Evolutionary conservation across 2,329 filamentous ascomycete genomes (phyloP).

Genomic region (Colletotrichum sp.): DNA sequence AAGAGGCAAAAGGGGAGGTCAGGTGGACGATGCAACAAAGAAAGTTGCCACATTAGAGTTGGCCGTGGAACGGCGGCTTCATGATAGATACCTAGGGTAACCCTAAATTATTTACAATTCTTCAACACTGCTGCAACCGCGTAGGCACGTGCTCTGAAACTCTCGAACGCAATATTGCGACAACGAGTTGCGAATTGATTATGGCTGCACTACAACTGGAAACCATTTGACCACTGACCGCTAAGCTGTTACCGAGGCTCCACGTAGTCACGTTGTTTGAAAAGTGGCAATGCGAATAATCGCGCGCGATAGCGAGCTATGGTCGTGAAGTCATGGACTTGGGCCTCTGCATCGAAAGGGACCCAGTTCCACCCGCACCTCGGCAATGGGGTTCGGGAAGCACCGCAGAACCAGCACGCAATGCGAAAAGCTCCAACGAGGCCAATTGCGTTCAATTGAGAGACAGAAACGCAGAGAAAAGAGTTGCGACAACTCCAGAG

Average conservation of each 20-base stretch:
- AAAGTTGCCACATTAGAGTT: not conserved
- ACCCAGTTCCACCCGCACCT: slow-evolving; percentile 12
- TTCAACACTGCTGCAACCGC: not conserved
- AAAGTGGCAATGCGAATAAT: not conserved
- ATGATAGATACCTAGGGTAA: slow-evolving; percentile 8
- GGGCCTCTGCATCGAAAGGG: not conserved
- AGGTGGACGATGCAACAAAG: not conserved
- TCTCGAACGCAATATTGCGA: not conserved
- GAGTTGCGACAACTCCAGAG: not conserved
- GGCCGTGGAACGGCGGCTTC: not conserved
- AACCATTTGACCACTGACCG: not conserved
- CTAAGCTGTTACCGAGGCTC: not conserved
- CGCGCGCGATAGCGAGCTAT: not conserved
- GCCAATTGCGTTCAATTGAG: not conserved
- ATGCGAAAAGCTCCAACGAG: not conserved
- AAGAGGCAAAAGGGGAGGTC: not conserved
- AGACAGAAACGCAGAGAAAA: not conserved
- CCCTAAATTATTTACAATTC: not conserved
- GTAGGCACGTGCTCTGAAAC: not conserved
- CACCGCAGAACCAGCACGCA: not conserved
- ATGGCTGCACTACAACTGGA: not conserved
- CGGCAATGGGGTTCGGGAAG: slow-evolving; percentile 3
- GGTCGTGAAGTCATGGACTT: slow-evolving; percentile 17
- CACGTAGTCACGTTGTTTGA: not conserved
- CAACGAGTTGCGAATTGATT: not conserved